phyloP scores from a whole-genome alignment of 805 yeast species.

The Lachancea lanzarotensis region DNA sequence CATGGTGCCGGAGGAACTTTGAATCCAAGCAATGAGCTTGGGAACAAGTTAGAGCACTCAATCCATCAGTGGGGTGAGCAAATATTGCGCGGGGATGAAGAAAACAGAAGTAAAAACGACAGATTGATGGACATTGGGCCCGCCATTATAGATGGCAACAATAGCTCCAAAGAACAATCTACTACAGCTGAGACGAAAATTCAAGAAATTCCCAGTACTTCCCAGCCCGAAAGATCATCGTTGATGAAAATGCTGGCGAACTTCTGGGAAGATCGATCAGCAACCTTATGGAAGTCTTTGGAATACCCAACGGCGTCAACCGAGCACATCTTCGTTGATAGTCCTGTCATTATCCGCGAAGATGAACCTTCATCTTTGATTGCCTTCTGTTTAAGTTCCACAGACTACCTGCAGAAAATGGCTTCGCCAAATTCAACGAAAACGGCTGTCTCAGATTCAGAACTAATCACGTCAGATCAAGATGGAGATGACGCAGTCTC shows the following conservation, averaged over 20 bases:
- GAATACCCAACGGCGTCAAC: constrained; percentile 70
- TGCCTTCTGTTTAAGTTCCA: constrained; percentile 83
- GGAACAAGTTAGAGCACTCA: constrained; percentile 28
- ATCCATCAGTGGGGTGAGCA: constrained; percentile 29
- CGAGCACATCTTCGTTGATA: constrained; percentile 90
- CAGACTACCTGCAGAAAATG: constrained; percentile 70
- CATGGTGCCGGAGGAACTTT: background rate
- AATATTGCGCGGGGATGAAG: constrained; percentile 13
- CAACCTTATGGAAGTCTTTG: constrained; percentile 89
- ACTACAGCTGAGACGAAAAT: constrained; percentile 18
- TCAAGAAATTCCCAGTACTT: constrained; percentile 20
- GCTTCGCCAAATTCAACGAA: constrained; percentile 10
- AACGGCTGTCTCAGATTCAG: constrained; percentile 10
- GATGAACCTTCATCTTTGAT: constrained; percentile 94
- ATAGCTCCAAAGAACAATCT: constrained; percentile 20
- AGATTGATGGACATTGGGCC: background rate
- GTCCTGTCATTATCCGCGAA: constrained; percentile 88
- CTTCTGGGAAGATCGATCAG: constrained; percentile 97
- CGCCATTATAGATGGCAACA: background rate
- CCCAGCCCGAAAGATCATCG: constrained; percentile 63
- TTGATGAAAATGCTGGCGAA: constrained; percentile 76
- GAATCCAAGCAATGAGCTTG: constrained; percentile 16
- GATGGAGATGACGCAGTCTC: background rate
- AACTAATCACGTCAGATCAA: constrained; percentile 9
- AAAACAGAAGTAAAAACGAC: background rate